A percentile compares a stretch with the other conserved stretches of the same genome.
phyloP scores from a whole-genome alignment of 192 early-diverging fungal genomes.

The Rhizophlyctis rosea region DNA sequence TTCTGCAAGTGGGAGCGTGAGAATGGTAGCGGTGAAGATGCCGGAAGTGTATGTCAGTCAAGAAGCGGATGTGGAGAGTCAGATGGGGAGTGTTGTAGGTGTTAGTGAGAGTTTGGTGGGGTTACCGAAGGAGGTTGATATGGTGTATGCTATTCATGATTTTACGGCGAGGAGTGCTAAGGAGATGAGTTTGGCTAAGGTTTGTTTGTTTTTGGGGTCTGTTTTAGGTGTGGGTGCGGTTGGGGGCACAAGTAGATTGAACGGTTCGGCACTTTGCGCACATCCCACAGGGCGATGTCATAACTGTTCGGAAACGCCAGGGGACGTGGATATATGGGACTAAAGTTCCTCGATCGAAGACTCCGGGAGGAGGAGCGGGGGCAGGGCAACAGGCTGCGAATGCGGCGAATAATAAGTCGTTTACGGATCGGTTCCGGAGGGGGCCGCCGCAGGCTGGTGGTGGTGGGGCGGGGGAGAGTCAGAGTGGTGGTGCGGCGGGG shows the following conservation, averaged over 20 bases:
- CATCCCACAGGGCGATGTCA: slow-evolving; percentile 35
- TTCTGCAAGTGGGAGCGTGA: too few species aligned
- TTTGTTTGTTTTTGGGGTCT: slow-evolving; percentile 3
- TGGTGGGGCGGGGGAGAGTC: neutral
- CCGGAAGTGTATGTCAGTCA: slow-evolving; percentile 43
- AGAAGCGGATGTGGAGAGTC: slow-evolving; percentile 37
- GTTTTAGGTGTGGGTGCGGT: neutral
- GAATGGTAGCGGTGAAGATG: neutral
- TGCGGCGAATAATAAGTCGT: neutral
- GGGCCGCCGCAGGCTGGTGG: slow-evolving; percentile 13
- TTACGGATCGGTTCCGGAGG: slow-evolving; percentile 21
- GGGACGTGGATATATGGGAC: slow-evolving; percentile 48
- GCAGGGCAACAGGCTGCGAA: neutral
- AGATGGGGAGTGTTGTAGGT: slow-evolving; percentile 42
- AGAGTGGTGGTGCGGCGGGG: neutral
- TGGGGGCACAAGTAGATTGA: too few species aligned
- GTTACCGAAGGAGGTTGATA: slow-evolving; percentile 9
- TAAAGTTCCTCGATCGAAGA: slow-evolving; percentile 24
- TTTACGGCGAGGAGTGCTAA: slow-evolving; percentile 36
- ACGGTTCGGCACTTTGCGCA: too few species aligned
- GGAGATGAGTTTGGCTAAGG: slow-evolving; percentile 44
- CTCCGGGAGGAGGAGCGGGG: neutral
- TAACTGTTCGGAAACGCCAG: slow-evolving; percentile 38
- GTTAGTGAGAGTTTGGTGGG: slow-evolving; percentile 16
- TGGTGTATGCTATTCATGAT: slow-evolving; percentile 41